phyloP scores from a whole-genome alignment of 495 filamentous ascomycete species.

The Penicillium dipodomyicola region DNA sequence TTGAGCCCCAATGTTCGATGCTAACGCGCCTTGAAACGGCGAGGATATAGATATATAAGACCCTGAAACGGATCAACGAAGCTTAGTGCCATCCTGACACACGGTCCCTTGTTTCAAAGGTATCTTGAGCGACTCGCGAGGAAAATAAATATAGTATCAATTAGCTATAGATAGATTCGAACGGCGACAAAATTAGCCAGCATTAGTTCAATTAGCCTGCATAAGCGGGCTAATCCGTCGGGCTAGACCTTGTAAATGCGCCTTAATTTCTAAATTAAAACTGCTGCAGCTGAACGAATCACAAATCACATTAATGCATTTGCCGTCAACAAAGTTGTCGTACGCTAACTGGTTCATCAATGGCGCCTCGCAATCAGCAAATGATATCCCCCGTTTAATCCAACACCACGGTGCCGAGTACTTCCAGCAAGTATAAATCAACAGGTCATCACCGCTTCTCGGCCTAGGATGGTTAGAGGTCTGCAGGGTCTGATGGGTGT shows the following conservation, averaged over 20 bases:
- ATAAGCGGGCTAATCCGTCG: not conserved
- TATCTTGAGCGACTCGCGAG: conserved; percentile 20
- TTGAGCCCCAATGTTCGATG: conserved; percentile 3
- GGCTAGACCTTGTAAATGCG: conserved; percentile 13
- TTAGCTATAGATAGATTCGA: conserved; percentile 32
- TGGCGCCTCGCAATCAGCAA: conserved; percentile 16
- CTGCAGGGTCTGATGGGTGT: not conserved
- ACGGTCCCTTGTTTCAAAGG: conserved; percentile 28
- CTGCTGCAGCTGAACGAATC: not conserved
- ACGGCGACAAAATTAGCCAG: conserved; percentile 26
- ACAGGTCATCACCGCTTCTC: conserved; percentile 13
- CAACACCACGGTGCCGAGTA: conserved; percentile 8
- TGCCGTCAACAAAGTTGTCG: conserved; percentile 12
- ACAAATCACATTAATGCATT: conserved; percentile 7
- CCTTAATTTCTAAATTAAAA: conserved; percentile 10
- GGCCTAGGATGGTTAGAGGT: not conserved
- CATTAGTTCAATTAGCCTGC: conserved; percentile 11
- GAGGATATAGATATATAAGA: conserved; percentile 22
- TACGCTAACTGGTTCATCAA: conserved; percentile 13
- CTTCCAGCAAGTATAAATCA: conserved; percentile 1
- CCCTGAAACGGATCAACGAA: conserved; percentile 15
- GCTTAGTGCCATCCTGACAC: conserved; percentile 18
- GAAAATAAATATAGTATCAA: conserved; percentile 25
- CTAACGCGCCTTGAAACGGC: not conserved
- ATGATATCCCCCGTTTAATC: conserved; percentile 1